Evolutionary conservation across 2,329 filamentous ascomycete genomes (phyloP), one percentile per base, ranked within the genome.

Genomic region (Pyricularia grisea): DNA sequence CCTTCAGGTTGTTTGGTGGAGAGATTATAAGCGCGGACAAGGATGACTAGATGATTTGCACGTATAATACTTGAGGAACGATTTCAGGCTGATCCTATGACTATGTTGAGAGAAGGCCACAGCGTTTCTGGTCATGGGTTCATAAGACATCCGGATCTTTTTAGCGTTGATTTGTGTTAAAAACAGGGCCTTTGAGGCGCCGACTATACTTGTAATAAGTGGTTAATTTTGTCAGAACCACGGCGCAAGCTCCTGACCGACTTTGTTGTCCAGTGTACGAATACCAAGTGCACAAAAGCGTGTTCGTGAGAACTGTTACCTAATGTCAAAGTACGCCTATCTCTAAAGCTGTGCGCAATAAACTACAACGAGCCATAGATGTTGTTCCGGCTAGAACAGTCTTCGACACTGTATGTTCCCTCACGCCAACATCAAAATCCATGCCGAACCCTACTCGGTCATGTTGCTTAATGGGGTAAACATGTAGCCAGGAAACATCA

Each of bases 21-120:
- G 87, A 88, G 73, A 84, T 89, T 69, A 80, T 84, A 70, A 83
- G 79, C 73, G 80, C 81, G 11, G 85, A 87, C 71, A 87, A 86
- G 79, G 87, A 89, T 70, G 87, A 88, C 69, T 88, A 74, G 75
- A 60, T 23, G 64, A 55, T 20, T 55, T 55, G 60, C 25, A 9
- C 30, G 60, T 28, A 28, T 20, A 28, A 28, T 20, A 28, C 25
- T 28, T 4, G 25, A 31, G 6, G 23, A 28, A 20, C 14, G 27
- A 11, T 27, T 17, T 63, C 25, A 17, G 14, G 27, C 27, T 27
- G 60, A 20, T 63, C 4, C 23, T 27, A n/a, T 6, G 20, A n/a
- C 42, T 55, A 4, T 20, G 42, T n/a, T 9, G 20, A 55, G 17
- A 55, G 42, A 55, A 20, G 11, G 42, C 42, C 42, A n/a, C 20